Conservation (phyloP, 768 basidiomycete genomes). For the Cystofilobasidium ferigula region DNA sequence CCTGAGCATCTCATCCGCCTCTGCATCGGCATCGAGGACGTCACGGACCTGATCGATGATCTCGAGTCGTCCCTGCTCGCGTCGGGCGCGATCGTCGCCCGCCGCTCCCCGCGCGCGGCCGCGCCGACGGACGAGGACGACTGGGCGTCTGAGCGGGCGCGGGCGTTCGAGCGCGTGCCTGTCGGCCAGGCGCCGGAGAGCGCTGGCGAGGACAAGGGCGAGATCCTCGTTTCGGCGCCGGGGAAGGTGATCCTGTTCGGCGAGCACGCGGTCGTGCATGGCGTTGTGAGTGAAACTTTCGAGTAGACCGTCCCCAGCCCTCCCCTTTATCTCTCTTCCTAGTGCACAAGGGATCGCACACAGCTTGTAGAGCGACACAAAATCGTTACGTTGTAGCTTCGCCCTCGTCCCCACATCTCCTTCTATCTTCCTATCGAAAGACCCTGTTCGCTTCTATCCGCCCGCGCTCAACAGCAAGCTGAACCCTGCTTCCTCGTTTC, state of each 20-base stretch:
- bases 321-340: constrained; percentile 14
- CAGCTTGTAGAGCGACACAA: background rate
- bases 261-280: constrained; percentile 97
- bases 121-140: constrained; percentile 31
- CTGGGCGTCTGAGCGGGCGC: constrained; percentile 37
- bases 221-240: constrained; percentile 72
- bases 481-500: background rate
- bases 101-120: constrained; percentile 28
- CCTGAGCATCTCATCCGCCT: constrained; percentile 98
- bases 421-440: background rate
- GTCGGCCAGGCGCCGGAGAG: constrained; percentile 12
- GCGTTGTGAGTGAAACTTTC: constrained; percentile 56
- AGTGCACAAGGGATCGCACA: background rate
- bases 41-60: constrained; percentile 84
- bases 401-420: background rate
- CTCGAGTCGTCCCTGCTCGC: constrained; percentile 84
- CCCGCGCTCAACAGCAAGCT: background rate
- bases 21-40: constrained; percentile 96
- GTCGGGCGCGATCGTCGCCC: constrained; percentile 61
- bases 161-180: constrained; percentile 31
- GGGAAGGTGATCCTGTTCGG: constrained; percentile 98
- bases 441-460: too few species aligned
- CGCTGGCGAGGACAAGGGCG: constrained; percentile 29
- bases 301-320: background rate
- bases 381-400: background rate